Evolutionary conservation across 495 filamentous ascomycete genomes (phyloP).

Genomic region (Arthonia radiata): DNA sequence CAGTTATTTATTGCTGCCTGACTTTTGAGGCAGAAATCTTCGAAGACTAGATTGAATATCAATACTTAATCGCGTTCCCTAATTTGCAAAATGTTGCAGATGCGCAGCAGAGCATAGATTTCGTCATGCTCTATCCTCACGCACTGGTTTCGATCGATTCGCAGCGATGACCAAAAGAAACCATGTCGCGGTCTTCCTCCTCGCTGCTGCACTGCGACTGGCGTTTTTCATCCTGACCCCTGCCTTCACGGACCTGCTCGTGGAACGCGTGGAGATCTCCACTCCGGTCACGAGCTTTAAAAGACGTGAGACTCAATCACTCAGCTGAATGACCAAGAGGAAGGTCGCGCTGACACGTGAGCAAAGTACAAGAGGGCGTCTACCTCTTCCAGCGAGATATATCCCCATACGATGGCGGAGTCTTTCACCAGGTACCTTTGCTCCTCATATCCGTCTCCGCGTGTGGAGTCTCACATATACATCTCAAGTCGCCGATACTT

Average conservation of each 20-base stretch:
- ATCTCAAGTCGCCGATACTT: conserved; percentile 51
- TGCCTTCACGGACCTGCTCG: conserved; percentile 60
- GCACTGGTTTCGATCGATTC: no score
- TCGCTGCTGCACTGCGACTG: conserved; percentile 56
- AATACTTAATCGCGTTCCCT: no score
- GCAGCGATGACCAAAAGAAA: no score
- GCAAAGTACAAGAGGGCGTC: conserved; percentile 73
- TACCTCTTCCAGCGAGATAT: conserved; percentile 92
- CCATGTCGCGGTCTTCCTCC: conserved; percentile 48
- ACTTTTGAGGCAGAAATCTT: no score
- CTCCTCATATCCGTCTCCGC: no score
- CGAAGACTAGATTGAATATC: no score
- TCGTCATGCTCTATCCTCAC: no score
- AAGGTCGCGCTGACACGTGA: neutral
- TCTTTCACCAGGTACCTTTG: conserved; percentile 91
- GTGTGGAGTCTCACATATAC: conserved; percentile 1
- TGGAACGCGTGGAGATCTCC: conserved; percentile 82
- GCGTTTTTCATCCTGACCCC: conserved; percentile 63
- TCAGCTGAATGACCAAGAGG: neutral
- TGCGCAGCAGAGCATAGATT: no score
- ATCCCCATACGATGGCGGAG: conserved; percentile 89
- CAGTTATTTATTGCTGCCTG: no score
- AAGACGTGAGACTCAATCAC: conserved; percentile 35
- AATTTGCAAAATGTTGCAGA: no score
- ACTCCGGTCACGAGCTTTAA: conserved; percentile 97